These are phyloP conservation scores for Albugo candida DNA, from an alignment of 352 stramenopile genomes.

Conservation along the genomic window DNA sequence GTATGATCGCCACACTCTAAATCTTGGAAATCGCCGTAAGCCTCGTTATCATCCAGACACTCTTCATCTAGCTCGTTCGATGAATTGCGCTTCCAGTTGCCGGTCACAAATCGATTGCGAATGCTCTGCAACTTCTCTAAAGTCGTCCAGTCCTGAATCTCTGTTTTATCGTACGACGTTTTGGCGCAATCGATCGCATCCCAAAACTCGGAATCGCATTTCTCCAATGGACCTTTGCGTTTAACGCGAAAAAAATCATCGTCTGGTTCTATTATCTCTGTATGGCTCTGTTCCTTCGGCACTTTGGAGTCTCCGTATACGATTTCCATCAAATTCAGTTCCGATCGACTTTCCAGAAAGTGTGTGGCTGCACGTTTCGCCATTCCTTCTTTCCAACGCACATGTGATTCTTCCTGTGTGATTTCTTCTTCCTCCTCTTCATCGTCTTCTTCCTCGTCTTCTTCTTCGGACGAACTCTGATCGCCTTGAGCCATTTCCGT, in stretches of 20 bases:
- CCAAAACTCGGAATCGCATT: conserved; percentile 35
- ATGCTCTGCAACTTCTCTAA: conserved; percentile 56
- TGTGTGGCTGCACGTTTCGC: conserved; percentile 64
- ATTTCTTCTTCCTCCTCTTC: conserved; percentile 16
- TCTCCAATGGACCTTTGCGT: conserved; percentile 60
- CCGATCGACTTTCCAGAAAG: conserved; percentile 64
- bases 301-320: conserved; percentile 81
- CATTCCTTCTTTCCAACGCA: conserved; percentile 77
- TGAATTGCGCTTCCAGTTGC: conserved; percentile 75
- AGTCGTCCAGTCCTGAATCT: conserved; percentile 61
- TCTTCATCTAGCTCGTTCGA: conserved; percentile 29
- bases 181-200: conserved; percentile 67
- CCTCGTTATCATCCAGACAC: conserved; percentile 66
- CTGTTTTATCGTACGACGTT: conserved; percentile 42
- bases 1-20: conserved; percentile 86
- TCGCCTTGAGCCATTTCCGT: too few relatives aligned
- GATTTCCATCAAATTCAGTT: conserved; percentile 82
- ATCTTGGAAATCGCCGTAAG: conserved; percentile 96
- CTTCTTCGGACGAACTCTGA: conserved; percentile 10
- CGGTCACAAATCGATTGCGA: conserved; percentile 91
- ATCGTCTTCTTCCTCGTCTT: conserved; percentile 29
- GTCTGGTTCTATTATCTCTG: conserved; percentile 2
- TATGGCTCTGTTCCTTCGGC: conserved; percentile 23
- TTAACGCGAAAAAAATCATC: conserved; percentile 13
- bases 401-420: conserved; percentile 27